Percentiles rank a stretch among this genome's conserved stretches.
Evolutionary conservation across 495 filamentous ascomycete genomes (phyloP).

Genomic region (Penicillium angulare): DNA sequence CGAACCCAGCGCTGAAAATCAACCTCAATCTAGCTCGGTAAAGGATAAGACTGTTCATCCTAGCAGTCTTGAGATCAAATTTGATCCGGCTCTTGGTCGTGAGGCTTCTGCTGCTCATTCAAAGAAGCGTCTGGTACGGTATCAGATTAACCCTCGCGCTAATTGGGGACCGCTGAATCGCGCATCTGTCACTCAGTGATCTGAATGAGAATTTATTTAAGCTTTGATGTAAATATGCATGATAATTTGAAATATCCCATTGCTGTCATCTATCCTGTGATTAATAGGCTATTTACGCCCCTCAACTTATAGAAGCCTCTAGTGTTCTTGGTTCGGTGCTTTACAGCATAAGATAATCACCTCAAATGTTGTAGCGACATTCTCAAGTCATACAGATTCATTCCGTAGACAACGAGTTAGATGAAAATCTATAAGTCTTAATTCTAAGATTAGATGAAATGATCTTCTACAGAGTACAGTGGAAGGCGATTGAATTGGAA

Average conservation of each 20-base stretch:
- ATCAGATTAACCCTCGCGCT: constrained; percentile 81
- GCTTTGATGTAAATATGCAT: constrained; percentile 7
- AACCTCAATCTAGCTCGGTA: constrained; percentile 1
- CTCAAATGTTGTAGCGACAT: no score
- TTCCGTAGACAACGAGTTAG: no score
- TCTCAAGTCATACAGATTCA: no score
- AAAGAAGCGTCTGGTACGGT: constrained; percentile 66
- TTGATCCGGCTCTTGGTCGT: constrained; percentile 76
- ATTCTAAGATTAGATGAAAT: no score
- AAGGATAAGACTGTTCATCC: constrained; percentile 11
- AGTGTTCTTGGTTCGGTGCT: no score
- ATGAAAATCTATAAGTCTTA: no score
- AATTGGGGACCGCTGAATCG: constrained; percentile 92
- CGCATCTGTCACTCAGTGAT: constrained; percentile 40
- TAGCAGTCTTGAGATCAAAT: constrained; percentile 62
- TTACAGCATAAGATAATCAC: no score
- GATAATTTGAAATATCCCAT: no score
- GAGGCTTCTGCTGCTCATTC: constrained; percentile 45
- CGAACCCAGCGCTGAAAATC: background rate
- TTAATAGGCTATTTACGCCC: no score
- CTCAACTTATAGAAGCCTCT: no score
- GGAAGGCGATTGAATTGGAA: constrained; percentile 4
- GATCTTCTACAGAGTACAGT: no score
- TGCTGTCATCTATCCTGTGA: no score
- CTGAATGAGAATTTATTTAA: background rate